phyloP scores from a whole-genome alignment of 2,329 filamentous ascomycete genomes.

The Colletotrichum cereale region DNA sequence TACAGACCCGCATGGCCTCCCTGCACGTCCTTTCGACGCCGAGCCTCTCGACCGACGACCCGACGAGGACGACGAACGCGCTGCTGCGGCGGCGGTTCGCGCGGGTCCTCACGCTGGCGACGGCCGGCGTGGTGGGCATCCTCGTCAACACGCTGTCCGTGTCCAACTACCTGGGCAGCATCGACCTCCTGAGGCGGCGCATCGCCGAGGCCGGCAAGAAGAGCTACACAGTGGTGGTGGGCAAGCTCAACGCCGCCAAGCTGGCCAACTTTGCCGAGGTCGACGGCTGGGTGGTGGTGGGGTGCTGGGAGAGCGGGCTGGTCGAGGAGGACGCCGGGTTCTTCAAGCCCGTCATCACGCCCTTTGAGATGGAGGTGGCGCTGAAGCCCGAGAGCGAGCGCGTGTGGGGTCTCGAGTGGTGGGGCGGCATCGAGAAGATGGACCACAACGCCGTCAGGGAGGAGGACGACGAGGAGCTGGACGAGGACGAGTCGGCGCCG shows the following conservation, averaged over 20 bases:
- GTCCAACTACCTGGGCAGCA: conserved; percentile 86
- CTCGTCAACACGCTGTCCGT: conserved; percentile 96
- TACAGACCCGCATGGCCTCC: conserved; percentile 83
- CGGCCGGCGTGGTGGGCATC: conserved; percentile 89
- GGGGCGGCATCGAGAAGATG: conserved; percentile 83
- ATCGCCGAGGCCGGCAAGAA: conserved; percentile 91
- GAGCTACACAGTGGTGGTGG: conserved; percentile 94
- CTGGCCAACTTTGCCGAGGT: conserved; percentile 96
- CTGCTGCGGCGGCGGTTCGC: conserved; percentile 88
- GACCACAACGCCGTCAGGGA: conserved; percentile 53
- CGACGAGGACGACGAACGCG: conserved; percentile 60
- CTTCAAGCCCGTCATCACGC: conserved; percentile 91
- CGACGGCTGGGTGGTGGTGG: conserved; percentile 96
- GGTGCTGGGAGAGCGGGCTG: conserved; percentile 96
- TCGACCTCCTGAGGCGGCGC: conserved; percentile 77
- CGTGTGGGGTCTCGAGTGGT: conserved; percentile 90
- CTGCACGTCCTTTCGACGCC: conserved; percentile 83
- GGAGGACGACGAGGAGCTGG: conserved; percentile 40
- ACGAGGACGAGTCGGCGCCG: conserved; percentile 79
- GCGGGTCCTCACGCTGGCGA: conserved; percentile 82
- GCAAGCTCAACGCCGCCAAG: conserved; percentile 95
- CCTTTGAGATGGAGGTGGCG: conserved; percentile 88
- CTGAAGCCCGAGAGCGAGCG: conserved; percentile 80
- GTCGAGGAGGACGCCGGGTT: conserved; percentile 87
- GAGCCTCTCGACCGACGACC: conserved; percentile 62